phyloP scores from a whole-genome alignment of 1,139 yeast species.

The Yamadazyma atlantica region DNA sequence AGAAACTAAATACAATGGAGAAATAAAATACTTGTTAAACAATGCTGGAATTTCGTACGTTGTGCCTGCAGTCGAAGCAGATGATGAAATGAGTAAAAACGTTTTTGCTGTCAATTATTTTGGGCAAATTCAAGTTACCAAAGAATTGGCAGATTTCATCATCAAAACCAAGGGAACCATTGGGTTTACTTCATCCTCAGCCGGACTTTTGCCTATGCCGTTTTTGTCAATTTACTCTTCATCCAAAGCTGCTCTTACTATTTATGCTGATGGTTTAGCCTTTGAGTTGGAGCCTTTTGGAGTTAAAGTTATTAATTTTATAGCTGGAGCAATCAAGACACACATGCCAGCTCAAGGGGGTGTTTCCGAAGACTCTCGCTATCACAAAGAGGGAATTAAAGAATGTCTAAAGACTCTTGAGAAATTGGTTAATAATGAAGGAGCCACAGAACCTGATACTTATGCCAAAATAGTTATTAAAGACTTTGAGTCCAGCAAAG shows the following conservation, averaged over 20 bases:
- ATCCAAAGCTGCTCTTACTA: conserved; percentile 66
- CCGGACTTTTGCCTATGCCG: conserved; percentile 62
- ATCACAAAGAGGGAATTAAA: conserved; percentile 4
- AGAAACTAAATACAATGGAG: conserved; percentile 24
- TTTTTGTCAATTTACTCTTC: conserved; percentile 61
- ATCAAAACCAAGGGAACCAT: conserved; percentile 64
- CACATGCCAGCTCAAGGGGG: conserved; percentile 58
- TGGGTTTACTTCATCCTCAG: conserved; percentile 66
- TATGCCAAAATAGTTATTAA: conserved; percentile 59
- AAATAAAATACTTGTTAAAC: conserved; percentile 57
- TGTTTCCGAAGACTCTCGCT: conserved; percentile 10
- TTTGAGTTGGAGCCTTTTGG: conserved; percentile 66
- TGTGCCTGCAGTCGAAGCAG: conserved; percentile 60
- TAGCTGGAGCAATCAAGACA: conserved; percentile 52
- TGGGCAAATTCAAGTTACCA: conserved; percentile 58
- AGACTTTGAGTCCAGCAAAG: conserved; percentile 43
- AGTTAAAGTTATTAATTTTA: conserved; percentile 46
- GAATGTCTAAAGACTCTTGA: neutral
- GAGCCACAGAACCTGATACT: conserved; percentile 55
- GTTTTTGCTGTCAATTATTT: conserved; percentile 62
- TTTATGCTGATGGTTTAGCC: conserved; percentile 54
- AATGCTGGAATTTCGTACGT: conserved; percentile 57
- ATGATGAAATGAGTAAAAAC: conserved; percentile 47
- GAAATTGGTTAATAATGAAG: neutral
- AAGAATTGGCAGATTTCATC: conserved; percentile 52